Conservation (phyloP, 2,329 filamentous ascomycete species). For the Penicillium sclerotigenum region DNA sequence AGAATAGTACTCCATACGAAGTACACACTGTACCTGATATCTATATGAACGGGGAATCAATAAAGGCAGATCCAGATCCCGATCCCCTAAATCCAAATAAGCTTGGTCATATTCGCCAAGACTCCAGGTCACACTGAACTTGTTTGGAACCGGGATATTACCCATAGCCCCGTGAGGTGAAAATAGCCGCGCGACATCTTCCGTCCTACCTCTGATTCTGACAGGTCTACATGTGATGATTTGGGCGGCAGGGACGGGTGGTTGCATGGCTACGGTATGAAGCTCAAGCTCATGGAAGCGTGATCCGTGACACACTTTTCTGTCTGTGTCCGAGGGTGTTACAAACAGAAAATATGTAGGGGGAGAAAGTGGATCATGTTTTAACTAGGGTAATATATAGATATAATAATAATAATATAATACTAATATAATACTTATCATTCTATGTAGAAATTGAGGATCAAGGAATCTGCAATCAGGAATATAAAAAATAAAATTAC, state of each 20-base stretch:
- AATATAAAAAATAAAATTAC: too few relatives aligned
- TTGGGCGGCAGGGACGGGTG: slow-evolving; percentile 16
- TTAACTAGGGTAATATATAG: not conserved
- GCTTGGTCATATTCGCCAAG: slow-evolving; percentile 3
- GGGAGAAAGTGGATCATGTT: slow-evolving; percentile 8
- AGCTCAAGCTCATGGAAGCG: slow-evolving; percentile 14
- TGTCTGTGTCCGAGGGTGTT: slow-evolving; percentile 14
- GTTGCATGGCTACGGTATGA: slow-evolving; percentile 12
- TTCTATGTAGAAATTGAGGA: too few relatives aligned
- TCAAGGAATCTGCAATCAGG: too few relatives aligned
- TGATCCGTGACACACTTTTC: slow-evolving; percentile 6
- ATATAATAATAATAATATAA: too few relatives aligned
- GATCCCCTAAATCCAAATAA: not conserved
- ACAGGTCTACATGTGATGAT: slow-evolving; percentile 12
- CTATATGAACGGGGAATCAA: not conserved
- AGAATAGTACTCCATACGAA: too few relatives aligned
- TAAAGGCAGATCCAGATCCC: not conserved
- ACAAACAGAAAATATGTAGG: slow-evolving; percentile 6
- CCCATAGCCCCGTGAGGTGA: not conserved
- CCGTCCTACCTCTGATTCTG: not conserved
- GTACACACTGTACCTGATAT: too few relatives aligned
- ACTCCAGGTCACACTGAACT: slow-evolving; percentile 1
- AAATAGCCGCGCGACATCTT: slow-evolving; percentile 6
- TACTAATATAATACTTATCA: too few relatives aligned
- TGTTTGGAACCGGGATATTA: not conserved